Conservation (phyloP, 2,329 filamentous ascomycete genomes). For the Clonostachys rhizophaga region DNA sequence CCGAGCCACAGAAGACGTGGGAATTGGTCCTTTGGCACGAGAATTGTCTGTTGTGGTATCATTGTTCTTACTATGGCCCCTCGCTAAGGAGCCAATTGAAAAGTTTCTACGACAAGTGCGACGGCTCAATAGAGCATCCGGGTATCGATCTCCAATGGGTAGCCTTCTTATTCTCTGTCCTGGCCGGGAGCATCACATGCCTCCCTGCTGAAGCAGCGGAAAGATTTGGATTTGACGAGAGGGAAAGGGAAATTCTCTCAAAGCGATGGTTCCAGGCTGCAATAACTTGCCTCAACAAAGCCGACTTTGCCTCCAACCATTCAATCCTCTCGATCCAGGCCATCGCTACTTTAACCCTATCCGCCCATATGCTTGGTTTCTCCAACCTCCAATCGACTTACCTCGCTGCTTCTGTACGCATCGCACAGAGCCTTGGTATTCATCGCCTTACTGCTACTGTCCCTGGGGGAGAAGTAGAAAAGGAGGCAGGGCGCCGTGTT, state of each 20-base stretch:
- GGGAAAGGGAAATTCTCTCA: slow-evolving; percentile 32
- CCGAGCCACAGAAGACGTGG: slow-evolving; percentile 7
- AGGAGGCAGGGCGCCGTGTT: slow-evolving; percentile 23
- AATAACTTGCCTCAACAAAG: slow-evolving; percentile 35
- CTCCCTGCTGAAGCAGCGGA: slow-evolving; percentile 23
- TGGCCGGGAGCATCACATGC: slow-evolving; percentile 34
- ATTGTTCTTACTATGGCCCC: slow-evolving; percentile 14
- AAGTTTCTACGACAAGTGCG: slow-evolving; percentile 24
- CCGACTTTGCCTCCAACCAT: slow-evolving; percentile 29
- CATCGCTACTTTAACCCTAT: slow-evolving; percentile 40
- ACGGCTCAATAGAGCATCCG: slow-evolving; percentile 16
- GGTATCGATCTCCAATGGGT: slow-evolving; percentile 35
- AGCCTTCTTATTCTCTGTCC: slow-evolving; percentile 35
- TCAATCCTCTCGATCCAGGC: slow-evolving; percentile 37
- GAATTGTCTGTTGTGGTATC: slow-evolving; percentile 15
- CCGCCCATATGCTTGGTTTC: slow-evolving; percentile 41
- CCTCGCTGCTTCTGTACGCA: slow-evolving; percentile 35
- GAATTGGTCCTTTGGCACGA: slow-evolving; percentile 14
- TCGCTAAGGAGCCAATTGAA: slow-evolving; percentile 28
- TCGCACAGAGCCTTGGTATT: slow-evolving; percentile 40
- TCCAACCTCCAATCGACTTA: slow-evolving; percentile 40
- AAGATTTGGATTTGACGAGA: slow-evolving; percentile 35
- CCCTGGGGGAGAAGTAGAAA: slow-evolving; percentile 8
- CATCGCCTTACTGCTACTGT: slow-evolving; percentile 25
- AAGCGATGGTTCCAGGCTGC: slow-evolving; percentile 39